Base-by-base conservation (phyloP, 352 stramenopile species). In the Phytophthora brassicae region DNA sequence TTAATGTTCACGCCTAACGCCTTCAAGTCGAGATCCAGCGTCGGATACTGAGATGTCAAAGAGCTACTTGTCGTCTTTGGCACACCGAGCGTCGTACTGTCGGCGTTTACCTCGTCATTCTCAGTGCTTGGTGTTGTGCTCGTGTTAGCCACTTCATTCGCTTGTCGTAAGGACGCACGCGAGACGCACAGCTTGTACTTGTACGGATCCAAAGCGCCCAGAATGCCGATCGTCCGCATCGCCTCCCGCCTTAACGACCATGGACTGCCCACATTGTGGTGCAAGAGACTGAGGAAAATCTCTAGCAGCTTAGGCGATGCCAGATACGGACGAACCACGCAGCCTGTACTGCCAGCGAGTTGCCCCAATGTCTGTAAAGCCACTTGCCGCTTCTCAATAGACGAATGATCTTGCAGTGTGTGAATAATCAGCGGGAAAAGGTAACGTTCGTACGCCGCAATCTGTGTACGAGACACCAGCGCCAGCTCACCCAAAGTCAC, bases 361-460 rank as follows among this genome's bases (percentile, higher is more conserved):
- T 98, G 95, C 0, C 95, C 97, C 26, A 99, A 82, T 1, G 96
- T 97, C 62, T 96, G 85, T n/a, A 99, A 73, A 22, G 96, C 97
- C n/a, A 98, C 85, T 64, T 97, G 84, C 24, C 98, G 85, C 64
- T 99, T 99, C 56, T 96, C 93, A 31, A 94, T 82, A 31, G 92
- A 98, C 47, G 93, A 97, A 51, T 98, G 95, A 53, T 99, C 97
- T 68, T 98, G 90, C 38, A 99, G 80, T 39, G 94, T 98, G 55
- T 97, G 79, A 41, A 99, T 87, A 56, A 99, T 98, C 48, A 98
- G 81, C 33, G 97, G 94, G 66, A 99, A 95, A 3, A 99, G 71
- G 29, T 98, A 89, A 6, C 94, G 85, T 38, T 98, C 83, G 80
- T 98, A 99, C 17, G 90, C 90, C n/a, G 86, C 78, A 23, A 98